These are phyloP conservation scores for Skeletonema tropicum DNA, from an alignment of 108 stramenopile genomes.

Conservation along the genomic window DNA sequence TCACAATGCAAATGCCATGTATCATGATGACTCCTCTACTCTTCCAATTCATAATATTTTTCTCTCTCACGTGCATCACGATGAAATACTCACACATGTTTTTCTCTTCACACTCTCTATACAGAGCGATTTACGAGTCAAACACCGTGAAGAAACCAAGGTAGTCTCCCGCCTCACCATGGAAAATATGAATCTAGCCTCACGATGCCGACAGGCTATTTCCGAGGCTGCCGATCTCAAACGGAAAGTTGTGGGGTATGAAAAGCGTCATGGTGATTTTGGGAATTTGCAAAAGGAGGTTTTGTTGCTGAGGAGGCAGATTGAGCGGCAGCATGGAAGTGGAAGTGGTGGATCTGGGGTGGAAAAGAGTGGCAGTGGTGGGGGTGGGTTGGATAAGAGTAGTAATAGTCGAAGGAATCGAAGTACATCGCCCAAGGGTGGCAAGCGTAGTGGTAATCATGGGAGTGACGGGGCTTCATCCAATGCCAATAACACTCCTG, in stretches of 20 bases:
- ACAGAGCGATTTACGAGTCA: constrained; percentile 75
- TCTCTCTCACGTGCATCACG: too few species aligned
- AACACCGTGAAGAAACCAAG: constrained; percentile 82
- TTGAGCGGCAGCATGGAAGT: neutral
- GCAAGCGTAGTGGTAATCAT: neutral
- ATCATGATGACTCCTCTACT: too few species aligned
- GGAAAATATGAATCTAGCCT: too few species aligned
- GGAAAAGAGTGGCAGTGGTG: neutral
- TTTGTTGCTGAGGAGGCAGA: constrained; percentile 9
- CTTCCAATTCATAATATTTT: too few species aligned
- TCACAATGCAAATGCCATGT: too few species aligned
- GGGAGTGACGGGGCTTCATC: neutral
- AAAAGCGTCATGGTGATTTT: constrained; percentile 58
- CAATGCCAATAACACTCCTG: too few species aligned
- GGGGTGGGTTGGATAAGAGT: too few species aligned
- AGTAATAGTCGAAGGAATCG: neutral
- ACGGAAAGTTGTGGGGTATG: constrained; percentile 29
- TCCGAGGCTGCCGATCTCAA: too few species aligned
- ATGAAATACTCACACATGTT: too few species aligned
- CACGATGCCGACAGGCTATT: too few species aligned
- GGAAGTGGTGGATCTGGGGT: neutral
- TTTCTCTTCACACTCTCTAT: too few species aligned
- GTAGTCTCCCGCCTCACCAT: constrained; percentile 71
- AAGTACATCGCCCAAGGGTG: neutral
- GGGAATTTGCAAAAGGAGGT: constrained; percentile 47